Conservation (phyloP, 2,329 filamentous ascomycete genomes). For the Zalaria obscura region DNA sequence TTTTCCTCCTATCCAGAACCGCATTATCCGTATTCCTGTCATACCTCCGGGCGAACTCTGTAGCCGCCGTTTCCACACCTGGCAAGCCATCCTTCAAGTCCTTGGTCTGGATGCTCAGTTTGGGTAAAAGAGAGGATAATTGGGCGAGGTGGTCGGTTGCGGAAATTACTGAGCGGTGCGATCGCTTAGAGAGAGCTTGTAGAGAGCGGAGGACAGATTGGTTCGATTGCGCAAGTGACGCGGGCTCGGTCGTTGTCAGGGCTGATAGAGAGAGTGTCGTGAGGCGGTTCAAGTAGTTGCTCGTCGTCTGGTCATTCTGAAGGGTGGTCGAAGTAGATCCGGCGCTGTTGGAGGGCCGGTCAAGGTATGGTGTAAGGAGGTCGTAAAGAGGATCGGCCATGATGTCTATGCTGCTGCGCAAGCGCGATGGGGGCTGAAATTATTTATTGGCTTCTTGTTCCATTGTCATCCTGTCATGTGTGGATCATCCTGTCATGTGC, state of each 20-base stretch:
- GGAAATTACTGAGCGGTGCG: slow-evolving; percentile 69
- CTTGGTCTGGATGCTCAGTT: slow-evolving; percentile 49
- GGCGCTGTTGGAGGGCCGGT: slow-evolving; percentile 16
- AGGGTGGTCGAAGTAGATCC: slow-evolving; percentile 23
- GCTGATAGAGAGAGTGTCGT: slow-evolving; percentile 62
- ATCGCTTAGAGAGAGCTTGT: slow-evolving; percentile 78
- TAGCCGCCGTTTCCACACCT: slow-evolving; percentile 61
- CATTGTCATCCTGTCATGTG: no score
- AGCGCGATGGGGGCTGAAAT: no score
- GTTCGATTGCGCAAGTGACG: slow-evolving; percentile 64
- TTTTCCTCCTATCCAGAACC: slow-evolving; percentile 58
- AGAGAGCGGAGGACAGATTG: slow-evolving; percentile 72
- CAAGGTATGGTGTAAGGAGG: slow-evolving; percentile 50
- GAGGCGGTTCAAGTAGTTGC: slow-evolving; percentile 63
- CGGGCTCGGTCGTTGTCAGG: slow-evolving; percentile 60
- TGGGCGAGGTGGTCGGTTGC: slow-evolving; percentile 67
- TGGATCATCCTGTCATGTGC: no score
- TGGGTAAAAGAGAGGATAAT: slow-evolving; percentile 57
- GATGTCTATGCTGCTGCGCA: neutral
- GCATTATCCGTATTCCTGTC: slow-evolving; percentile 50
- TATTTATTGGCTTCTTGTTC: no score
- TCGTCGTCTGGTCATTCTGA: slow-evolving; percentile 36
- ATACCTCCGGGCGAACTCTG: slow-evolving; percentile 71
- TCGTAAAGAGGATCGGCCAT: slow-evolving; percentile 55
- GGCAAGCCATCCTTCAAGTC: slow-evolving; percentile 62